phyloP scores from a whole-genome alignment of 306 rosid species.

The Echinosophora koreensis region DNA sequence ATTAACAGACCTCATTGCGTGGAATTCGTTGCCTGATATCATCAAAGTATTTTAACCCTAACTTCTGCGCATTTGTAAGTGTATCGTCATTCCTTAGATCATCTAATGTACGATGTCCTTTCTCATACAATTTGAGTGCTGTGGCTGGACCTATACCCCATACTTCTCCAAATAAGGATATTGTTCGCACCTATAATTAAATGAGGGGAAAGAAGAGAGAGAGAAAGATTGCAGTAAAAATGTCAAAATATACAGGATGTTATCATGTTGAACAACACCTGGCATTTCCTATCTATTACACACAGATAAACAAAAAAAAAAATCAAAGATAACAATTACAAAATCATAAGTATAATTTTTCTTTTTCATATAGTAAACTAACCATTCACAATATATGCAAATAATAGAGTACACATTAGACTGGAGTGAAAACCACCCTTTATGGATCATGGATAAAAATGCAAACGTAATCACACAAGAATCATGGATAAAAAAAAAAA shows the following conservation, averaged over 20 bases:
- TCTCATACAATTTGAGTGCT: slow-evolving; percentile 84
- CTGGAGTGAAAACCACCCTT: neutral
- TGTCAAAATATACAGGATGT: slow-evolving; percentile 11
- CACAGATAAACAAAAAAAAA: slow-evolving; percentile 6
- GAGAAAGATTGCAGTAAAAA: slow-evolving; percentile 26
- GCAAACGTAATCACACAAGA: neutral
- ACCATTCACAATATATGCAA: neutral
- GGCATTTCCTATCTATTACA: slow-evolving; percentile 26
- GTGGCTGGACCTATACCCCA: slow-evolving; percentile 99
- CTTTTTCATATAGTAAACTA: neutral
- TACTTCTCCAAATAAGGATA: slow-evolving; percentile 90
- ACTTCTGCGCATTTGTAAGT: slow-evolving; percentile 77
- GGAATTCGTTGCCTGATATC: slow-evolving; percentile 88
- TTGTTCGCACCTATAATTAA: slow-evolving; percentile 71
- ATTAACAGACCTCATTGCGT: slow-evolving; percentile 72
- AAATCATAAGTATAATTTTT: neutral
- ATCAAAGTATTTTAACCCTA: slow-evolving; percentile 89
- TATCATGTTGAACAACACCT: slow-evolving; percentile 15
- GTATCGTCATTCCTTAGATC: slow-evolving; percentile 76
- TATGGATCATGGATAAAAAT: neutral
- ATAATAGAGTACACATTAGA: slow-evolving; percentile 16
- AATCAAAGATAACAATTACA: neutral
- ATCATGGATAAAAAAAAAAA: slow-evolving; percentile 17
- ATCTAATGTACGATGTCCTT: slow-evolving; percentile 81
- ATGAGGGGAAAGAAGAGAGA: neutral